Percentiles rank a stretch among this genome's conserved stretches.
phyloP scores from a whole-genome alignment of 495 filamentous ascomycete species.

The Trypethelium eluteriae region DNA sequence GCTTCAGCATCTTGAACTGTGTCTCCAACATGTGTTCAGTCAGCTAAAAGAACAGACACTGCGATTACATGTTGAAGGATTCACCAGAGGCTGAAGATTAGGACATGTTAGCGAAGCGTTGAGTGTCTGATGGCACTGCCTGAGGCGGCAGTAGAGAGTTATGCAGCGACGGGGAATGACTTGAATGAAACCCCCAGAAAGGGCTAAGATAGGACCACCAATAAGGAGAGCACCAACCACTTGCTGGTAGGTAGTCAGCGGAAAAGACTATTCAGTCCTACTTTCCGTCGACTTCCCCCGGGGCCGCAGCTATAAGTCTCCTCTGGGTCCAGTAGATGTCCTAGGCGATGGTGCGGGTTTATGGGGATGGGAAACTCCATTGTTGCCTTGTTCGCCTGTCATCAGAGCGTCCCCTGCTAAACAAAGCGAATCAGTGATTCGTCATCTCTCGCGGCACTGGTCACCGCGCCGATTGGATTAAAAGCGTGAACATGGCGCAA shows the following conservation, averaged over 20 bases:
- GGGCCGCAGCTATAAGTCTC: not conserved
- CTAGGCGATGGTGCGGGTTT: not conserved
- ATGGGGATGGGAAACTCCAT: not conserved
- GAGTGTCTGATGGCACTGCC: slow-evolving; percentile 2
- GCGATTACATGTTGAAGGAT: slow-evolving; percentile 9
- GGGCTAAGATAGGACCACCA: slow-evolving; percentile 6
- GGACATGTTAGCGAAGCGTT: slow-evolving; percentile 6
- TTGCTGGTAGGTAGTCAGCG: not conserved
- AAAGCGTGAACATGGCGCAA: not conserved
- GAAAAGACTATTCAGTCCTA: not conserved
- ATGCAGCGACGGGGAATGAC: slow-evolving; percentile 3
- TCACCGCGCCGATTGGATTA: not conserved
- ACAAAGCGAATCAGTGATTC: not conserved
- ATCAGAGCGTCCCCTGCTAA: not conserved
- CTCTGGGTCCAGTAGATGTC: not conserved
- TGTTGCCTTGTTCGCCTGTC: slow-evolving; percentile 7
- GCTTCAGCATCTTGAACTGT: not conserved
- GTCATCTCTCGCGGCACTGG: not conserved
- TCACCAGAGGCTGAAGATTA: slow-evolving; percentile 5
- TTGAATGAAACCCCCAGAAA: not conserved
- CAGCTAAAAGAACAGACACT: slow-evolving; percentile 9
- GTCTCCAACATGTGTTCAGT: slow-evolving; percentile 9
- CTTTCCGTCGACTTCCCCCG: not conserved
- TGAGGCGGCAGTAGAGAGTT: not conserved
- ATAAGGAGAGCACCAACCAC: not conserved